Conservation (phyloP, 2,329 filamentous ascomycete species). For the Epichloe elymi region DNA sequence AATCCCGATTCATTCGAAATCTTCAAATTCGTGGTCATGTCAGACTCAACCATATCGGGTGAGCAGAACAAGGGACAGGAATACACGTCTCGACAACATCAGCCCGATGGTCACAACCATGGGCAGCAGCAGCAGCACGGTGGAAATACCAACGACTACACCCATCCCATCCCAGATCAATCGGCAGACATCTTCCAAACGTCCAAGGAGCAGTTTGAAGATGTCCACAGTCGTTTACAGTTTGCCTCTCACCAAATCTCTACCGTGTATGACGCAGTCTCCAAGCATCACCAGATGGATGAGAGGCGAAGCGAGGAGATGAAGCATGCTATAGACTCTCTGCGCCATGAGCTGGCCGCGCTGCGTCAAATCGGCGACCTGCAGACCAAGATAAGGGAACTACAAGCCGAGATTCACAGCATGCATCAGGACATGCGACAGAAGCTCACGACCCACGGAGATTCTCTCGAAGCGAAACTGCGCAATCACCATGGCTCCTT, state of each 20-base stretch:
- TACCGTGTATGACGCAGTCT: slow-evolving; percentile 45
- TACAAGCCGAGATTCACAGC: slow-evolving; percentile 46
- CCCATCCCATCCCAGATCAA: slow-evolving; percentile 31
- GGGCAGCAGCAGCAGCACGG: slow-evolving; percentile 20
- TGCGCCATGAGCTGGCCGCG: slow-evolving; percentile 32
- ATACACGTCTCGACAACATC: slow-evolving; percentile 9
- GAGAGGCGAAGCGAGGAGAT: slow-evolving; percentile 46
- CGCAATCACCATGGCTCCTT: slow-evolving; percentile 36
- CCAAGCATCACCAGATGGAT: slow-evolving; percentile 33
- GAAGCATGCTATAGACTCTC: slow-evolving; percentile 30
- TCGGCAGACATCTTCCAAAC: slow-evolving; percentile 33
- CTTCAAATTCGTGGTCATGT: slow-evolving; percentile 70
- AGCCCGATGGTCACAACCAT: slow-evolving; percentile 18
- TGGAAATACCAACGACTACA: slow-evolving; percentile 10
- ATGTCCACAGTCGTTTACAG: slow-evolving; percentile 76
- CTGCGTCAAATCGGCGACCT: slow-evolving; percentile 32
- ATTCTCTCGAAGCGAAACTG: slow-evolving; percentile 38
- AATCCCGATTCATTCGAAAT: slow-evolving; percentile 90
- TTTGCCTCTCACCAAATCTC: slow-evolving; percentile 55
- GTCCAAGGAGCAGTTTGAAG: slow-evolving; percentile 56
- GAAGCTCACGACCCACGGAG: slow-evolving; percentile 38
- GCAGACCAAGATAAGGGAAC: slow-evolving; percentile 31
- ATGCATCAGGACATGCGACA: slow-evolving; percentile 41
- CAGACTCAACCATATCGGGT: slow-evolving; percentile 27
- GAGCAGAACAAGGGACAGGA: slow-evolving; percentile 7